These are phyloP conservation scores for Fusarium falciforme DNA, from an alignment of 2,329 filamentous ascomycete genomes.

Conservation along the genomic window DNA sequence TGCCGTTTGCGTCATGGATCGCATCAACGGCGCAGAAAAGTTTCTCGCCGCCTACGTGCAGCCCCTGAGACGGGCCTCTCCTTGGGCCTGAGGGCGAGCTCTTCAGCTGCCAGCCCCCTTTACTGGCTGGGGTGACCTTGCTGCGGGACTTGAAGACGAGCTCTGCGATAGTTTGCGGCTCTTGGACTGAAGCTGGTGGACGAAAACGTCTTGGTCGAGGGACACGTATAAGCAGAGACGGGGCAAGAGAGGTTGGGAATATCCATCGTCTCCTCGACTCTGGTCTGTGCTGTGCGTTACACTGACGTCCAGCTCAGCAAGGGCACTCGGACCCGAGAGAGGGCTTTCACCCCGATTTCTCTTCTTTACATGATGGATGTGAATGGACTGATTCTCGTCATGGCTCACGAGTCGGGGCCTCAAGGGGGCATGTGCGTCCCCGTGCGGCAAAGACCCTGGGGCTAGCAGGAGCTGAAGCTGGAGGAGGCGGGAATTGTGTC, in stretches of 20 bases:
- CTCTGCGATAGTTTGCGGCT: neutral
- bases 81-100: constrained; percentile 4
- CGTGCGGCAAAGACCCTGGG: neutral
- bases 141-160: constrained; percentile 5
- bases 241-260: constrained; percentile 9
- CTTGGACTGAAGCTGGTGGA: neutral
- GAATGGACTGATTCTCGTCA: constrained; percentile 32
- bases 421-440: constrained; percentile 19
- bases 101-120: constrained; percentile 5
- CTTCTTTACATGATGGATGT: neutral
- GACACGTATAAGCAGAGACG: constrained; percentile 16
- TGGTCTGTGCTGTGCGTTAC: constrained; percentile 23
- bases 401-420: constrained; percentile 6
- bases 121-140: constrained; percentile 6
- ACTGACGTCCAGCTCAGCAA: constrained; percentile 8
- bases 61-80: constrained; percentile 7
- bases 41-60: constrained; percentile 23
- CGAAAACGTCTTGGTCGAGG: neutral
- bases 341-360: constrained; percentile 10
- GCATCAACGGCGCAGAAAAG: constrained; percentile 24
- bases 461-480: neutral
- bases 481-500: constrained; percentile 13
- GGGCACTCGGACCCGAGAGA: constrained; percentile 9
- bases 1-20: constrained; percentile 9
- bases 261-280: constrained; percentile 9